Evolutionary conservation across 257 asterid genomes (phyloP), one percentile per base, ranked within the genome.

Genomic region (Capsicum baccatum): DNA sequence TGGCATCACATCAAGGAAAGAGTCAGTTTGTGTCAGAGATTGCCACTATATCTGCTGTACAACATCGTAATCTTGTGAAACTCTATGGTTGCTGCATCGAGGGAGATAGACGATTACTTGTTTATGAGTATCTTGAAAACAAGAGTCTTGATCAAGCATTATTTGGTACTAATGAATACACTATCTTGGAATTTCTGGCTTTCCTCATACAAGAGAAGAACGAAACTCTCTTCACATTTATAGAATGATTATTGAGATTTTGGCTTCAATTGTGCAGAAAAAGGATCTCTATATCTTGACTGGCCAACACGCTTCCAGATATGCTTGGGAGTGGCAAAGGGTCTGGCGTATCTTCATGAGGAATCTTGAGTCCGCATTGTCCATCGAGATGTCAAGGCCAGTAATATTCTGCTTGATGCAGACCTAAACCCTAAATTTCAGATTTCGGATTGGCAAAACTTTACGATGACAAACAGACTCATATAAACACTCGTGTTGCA

Each of bases 1-100:
- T 93, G 78, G 92, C 90, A 19, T 95, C 98, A 67, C 97, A 87
- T 69, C 99, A 95, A 86, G 99, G 98, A 57, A 95, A 93, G 90
- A 89, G 92, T 47, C 97, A 95, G 89, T 95, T 95, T 83, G 87
- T 93, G 79, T 95, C 99, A 54, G 99, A 95, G 89, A 94, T 95
- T 44, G 99, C 97, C 33, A 91, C 97, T 37, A 94, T 95, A 82
- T 95, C 99, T 37, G 97, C 98, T 19, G 99, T 95, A 69, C 99
- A 95, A 83, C 99, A 95, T 71, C 97, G 95, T 82, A 95, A 95
- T 91, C 94, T 95, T 5, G 99, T 94, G 83, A 94, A 89, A 81
- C 63, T 94, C 83, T 87, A 86, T 63, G 97, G 98, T 14, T 94
- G 97, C 87, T 94, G 99, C 93, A 92, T 94, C 15, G 97, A 94